Evolutionary conservation across 805 yeast genomes (phyloP).

Genomic region (Torulaspora delbrueckii): DNA sequence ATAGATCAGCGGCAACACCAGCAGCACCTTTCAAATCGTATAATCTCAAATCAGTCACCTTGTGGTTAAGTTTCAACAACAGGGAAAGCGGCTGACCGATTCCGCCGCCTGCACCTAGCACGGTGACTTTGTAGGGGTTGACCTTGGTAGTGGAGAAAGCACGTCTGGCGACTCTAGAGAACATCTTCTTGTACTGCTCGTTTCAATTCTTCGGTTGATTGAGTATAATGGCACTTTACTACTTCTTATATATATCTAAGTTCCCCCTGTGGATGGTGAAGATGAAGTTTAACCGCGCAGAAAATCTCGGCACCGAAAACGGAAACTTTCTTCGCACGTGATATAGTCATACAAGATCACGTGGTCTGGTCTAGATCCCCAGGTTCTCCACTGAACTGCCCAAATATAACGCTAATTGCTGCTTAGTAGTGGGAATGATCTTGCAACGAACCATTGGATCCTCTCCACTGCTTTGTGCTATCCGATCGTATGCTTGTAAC

Average conservation of each 20-base stretch:
- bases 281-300: not conserved
- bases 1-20: conserved; percentile 95
- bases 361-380: not conserved
- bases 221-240: not conserved
- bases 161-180: conserved; percentile 53
- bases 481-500: conserved; percentile 74
- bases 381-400: conserved; percentile 42
- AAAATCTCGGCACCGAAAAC: conserved; percentile 6
- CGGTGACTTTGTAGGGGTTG: conserved; percentile 71
- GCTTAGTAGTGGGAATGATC: conserved; percentile 67
- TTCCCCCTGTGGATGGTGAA: not conserved
- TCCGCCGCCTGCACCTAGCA: conserved; percentile 87
- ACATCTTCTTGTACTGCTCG: conserved; percentile 37
- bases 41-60: conserved; percentile 78
- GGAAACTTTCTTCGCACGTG: not conserved
- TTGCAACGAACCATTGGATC: conserved; percentile 58
- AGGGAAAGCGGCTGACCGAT: conserved; percentile 88
- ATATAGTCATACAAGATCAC: not conserved
- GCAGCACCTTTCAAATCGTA: conserved; percentile 90
- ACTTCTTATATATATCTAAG: conserved; percentile 1
- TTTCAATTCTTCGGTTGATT: not conserved
- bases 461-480: conserved; percentile 35
- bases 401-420: conserved; percentile 60
- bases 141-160: conserved; percentile 63
- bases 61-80: conserved; percentile 79